These are phyloP conservation scores for Trametopsis cervina DNA, from an alignment of 768 basidiomycete genomes.

Conservation along the genomic window DNA sequence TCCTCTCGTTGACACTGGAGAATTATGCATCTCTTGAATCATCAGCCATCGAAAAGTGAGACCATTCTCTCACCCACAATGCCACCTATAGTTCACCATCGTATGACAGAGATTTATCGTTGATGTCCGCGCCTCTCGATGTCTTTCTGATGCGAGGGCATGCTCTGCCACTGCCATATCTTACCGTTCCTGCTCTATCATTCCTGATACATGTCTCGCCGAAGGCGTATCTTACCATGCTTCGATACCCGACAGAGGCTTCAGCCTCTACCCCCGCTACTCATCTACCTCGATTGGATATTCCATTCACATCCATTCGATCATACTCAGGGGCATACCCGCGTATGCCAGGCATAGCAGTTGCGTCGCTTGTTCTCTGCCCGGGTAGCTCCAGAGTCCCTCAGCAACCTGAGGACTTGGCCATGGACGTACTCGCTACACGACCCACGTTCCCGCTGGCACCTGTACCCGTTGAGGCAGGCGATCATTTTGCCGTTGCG, in stretches of 20 bases:
- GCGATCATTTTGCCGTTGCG: conserved; percentile 46
- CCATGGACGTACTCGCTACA: conserved; percentile 20
- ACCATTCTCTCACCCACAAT: conserved; percentile 3
- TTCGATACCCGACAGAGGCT: conserved; percentile 29
- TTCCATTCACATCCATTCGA: conserved; percentile 44
- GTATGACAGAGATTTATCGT: neutral
- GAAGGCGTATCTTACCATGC: conserved; percentile 55
- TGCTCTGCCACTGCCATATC: conserved; percentile 66
- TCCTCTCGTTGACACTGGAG: conserved; percentile 42
- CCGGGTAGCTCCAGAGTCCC: conserved; percentile 17
- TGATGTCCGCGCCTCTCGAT: conserved; percentile 51
- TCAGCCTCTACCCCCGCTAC: conserved; percentile 17
- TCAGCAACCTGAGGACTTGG: conserved; percentile 11
- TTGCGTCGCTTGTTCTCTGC: conserved; percentile 43
- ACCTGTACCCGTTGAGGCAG: conserved; percentile 20
- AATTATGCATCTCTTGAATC: conserved; percentile 49
- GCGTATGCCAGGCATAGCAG: conserved; percentile 39
- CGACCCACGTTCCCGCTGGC: conserved; percentile 51
- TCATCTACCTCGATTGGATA: conserved; percentile 38
- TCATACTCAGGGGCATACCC: conserved; percentile 32
- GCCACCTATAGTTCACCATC: neutral
- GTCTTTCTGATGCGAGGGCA: conserved; percentile 62
- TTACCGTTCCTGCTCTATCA: conserved; percentile 58
- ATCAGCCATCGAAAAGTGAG: conserved; percentile 43
- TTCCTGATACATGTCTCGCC: conserved; percentile 72